Evolutionary conservation across 768 basidiomycete species (phyloP), one percentile per base, ranked within the genome.

Genomic region (Leccinellum rugosiceps): DNA sequence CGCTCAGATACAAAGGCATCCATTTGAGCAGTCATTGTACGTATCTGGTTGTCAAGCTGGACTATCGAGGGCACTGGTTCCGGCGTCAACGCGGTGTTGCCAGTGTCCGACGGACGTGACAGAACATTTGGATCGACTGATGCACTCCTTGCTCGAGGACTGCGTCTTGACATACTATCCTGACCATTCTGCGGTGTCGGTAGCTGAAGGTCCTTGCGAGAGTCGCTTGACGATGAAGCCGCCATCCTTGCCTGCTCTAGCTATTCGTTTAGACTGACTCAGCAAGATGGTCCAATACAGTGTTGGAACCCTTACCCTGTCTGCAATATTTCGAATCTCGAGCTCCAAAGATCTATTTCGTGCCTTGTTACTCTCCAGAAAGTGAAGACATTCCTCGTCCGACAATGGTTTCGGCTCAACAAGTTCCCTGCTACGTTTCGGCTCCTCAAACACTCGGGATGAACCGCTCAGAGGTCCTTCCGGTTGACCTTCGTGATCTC

Each of bases 261-360:
- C 70, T 70, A 45, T 43, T 50, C 41, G 38, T 5, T 14, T 50
- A n/a, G n/a, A n/a, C 43, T 50, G 28, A 53, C 19, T 15, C 31
- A 47, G 35, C n/a, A 8, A 13, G 31, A 23, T 9, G 8, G 47
- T 47, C 10, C n/a, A 3, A 28, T 31, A n/a, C 32, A 31, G 38
- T 15, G 17, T 34, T 26, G 44, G 17, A 6, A 44, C 13, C 34
- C 75, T 17, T 50, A 78, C 80, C 63, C 65, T 72, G 56, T 70
- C 69, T 13, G 69, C 64, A 49, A 78, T 72, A 48, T 62, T 58
- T 56, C 74, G 73, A 44, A 83, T 74, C 62, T 83, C 80, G 15
- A 68, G 57, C 56, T 81, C 80, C 51, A 83, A 62, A 6, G 70
- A 67, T 48, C 72, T 73, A 60, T 83, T 82, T 52, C 75, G 72